Conservation (phyloP, 495 filamentous ascomycete genomes). For the Aspergillus funiculosus region DNA sequence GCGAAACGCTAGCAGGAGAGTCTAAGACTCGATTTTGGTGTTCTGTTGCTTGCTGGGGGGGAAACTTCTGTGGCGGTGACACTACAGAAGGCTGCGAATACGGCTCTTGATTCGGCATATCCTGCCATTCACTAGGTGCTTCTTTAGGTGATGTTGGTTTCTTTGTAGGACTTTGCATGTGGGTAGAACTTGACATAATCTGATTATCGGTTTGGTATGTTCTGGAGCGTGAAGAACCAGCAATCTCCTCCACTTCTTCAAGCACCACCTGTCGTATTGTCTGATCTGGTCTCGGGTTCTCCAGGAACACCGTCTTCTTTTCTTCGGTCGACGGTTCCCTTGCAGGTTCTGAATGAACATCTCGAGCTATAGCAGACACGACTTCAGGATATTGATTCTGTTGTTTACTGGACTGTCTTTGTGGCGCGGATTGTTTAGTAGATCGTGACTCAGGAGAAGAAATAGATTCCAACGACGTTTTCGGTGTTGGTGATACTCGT, state of each 20-base stretch:
- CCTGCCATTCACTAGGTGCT: constrained; percentile 7
- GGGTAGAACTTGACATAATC: constrained; percentile 6
- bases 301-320: constrained; percentile 9
- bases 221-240: constrained; percentile 18
- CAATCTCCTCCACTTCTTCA: constrained; percentile 25
- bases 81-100: constrained; percentile 22
- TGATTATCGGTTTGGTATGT: constrained; percentile 16
- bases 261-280: constrained; percentile 41
- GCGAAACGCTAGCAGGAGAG: constrained; percentile 71
- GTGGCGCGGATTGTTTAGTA: constrained; percentile 32
- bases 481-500: constrained; percentile 47
- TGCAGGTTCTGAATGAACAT: constrained; percentile 15
- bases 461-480: constrained; percentile 46
- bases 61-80: constrained; percentile 35
- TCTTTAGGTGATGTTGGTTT: constrained; percentile 25
- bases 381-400: constrained; percentile 62
- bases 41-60: constrained; percentile 41
- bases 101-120: constrained; percentile 5
- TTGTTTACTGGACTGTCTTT: constrained; percentile 63
- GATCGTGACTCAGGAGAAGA: constrained; percentile 30
- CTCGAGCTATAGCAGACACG: constrained; percentile 41
- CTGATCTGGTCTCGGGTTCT: constrained; percentile 21
- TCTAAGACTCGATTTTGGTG: constrained; percentile 46
- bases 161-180: constrained; percentile 16
- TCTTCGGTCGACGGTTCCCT: constrained; percentile 12